Evolutionary conservation across 805 yeast genomes (phyloP).

Genomic region (Candida yuanshanica): DNA sequence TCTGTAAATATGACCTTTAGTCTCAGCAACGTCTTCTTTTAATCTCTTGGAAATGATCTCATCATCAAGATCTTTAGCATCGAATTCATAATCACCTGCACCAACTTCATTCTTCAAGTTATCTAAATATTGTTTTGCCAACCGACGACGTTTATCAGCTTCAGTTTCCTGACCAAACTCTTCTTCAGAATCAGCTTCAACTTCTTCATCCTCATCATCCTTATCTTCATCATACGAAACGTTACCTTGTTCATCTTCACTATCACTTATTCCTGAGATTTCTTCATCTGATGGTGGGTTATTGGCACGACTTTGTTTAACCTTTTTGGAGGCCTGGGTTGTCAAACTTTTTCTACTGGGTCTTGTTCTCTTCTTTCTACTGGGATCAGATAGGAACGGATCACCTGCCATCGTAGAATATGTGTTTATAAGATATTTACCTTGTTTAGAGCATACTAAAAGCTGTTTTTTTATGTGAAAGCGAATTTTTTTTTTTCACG

Average conservation of each 20-base stretch:
- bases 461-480: not conserved
- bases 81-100: conserved; percentile 47
- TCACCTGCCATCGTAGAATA: conserved; percentile 43
- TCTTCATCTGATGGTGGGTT: conserved; percentile 40
- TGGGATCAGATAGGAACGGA: conserved; percentile 59
- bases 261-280: conserved; percentile 44
- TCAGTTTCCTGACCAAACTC: conserved; percentile 73
- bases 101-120: conserved; percentile 60
- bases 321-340: conserved; percentile 10
- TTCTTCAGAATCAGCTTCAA: conserved; percentile 56
- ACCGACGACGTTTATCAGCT: conserved; percentile 88
- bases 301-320: conserved; percentile 4
- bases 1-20: conserved; percentile 76
- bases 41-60: conserved; percentile 79
- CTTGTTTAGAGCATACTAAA: not conserved
- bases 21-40: conserved; percentile 84
- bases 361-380: conserved; percentile 29
- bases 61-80: conserved; percentile 86
- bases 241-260: conserved; percentile 42
- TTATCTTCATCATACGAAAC: conserved; percentile 29
- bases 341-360: conserved; percentile 11
- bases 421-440: not conserved
- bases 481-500: conserved; percentile 4
- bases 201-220: conserved; percentile 30
- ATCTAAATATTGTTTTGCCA: conserved; percentile 88